phyloP scores from a whole-genome alignment of 2,329 filamentous ascomycete species.

The Hypoxylon sp. region DNA sequence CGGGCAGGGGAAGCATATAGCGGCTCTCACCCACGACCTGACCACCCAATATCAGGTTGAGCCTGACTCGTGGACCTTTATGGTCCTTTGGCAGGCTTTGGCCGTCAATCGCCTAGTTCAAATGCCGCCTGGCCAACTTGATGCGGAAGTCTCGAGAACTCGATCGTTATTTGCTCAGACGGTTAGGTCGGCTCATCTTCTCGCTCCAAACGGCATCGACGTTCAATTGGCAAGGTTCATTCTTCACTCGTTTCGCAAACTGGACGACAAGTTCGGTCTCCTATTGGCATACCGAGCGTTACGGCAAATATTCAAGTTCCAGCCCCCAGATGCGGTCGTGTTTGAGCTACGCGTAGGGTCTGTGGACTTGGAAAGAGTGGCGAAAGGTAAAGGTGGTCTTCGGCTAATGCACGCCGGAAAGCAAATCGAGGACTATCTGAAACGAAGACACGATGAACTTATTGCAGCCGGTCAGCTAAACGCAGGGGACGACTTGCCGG shows the following conservation, averaged over 20 bases:
- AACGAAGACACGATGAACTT: slow-evolving; percentile 44
- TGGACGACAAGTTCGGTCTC: slow-evolving; percentile 59
- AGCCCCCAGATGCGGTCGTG: slow-evolving; percentile 59
- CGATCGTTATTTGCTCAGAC: slow-evolving; percentile 61
- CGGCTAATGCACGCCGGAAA: slow-evolving; percentile 58
- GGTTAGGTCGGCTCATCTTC: slow-evolving; percentile 61
- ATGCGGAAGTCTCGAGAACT: slow-evolving; percentile 51
- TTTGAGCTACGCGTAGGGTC: slow-evolving; percentile 61
- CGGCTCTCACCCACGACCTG: slow-evolving; percentile 67
- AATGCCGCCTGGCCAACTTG: slow-evolving; percentile 48
- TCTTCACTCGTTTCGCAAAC: slow-evolving; percentile 62
- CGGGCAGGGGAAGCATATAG: slow-evolving; percentile 65
- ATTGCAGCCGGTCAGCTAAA: slow-evolving; percentile 48
- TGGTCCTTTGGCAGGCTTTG: slow-evolving; percentile 73
- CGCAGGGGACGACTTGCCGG: slow-evolving; percentile 51
- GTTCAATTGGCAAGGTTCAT: slow-evolving; percentile 62
- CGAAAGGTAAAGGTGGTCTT: slow-evolving; percentile 54
- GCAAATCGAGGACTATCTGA: slow-evolving; percentile 56
- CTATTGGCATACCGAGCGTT: slow-evolving; percentile 60
- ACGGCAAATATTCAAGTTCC: slow-evolving; percentile 57
- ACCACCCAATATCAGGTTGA: slow-evolving; percentile 61
- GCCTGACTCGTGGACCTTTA: slow-evolving; percentile 77
- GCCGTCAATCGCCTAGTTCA: slow-evolving; percentile 61
- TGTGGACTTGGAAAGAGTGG: slow-evolving; percentile 55
- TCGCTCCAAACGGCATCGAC: slow-evolving; percentile 58